These are phyloP conservation scores for Conticribra guillardii DNA, from an alignment of 108 stramenopile species.

Conservation along the genomic window DNA sequence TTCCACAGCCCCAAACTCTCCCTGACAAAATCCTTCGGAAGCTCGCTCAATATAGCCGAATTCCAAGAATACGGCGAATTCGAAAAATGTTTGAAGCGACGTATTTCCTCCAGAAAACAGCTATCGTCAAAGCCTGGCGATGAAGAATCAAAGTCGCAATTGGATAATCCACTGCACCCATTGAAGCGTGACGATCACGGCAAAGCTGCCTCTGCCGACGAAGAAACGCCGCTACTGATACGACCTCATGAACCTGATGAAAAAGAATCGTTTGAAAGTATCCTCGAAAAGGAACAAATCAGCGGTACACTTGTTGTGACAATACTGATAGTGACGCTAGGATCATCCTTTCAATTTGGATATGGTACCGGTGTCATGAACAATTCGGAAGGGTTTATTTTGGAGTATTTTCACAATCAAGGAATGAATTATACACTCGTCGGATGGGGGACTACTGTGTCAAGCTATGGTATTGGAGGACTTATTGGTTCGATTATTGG, in stretches of 20 bases:
- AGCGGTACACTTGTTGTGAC: constrained; percentile 21
- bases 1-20: constrained; percentile 25
- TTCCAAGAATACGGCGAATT: neutral
- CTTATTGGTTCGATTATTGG: constrained; percentile 39
- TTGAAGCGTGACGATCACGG: neutral
- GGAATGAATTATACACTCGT: constrained; percentile 38
- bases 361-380: constrained; percentile 52
- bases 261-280: neutral
- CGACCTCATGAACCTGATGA: neutral
- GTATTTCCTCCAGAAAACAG: neutral
- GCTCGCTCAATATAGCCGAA: constrained; percentile 20
- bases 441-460: constrained; percentile 41
- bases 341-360: constrained; percentile 48
- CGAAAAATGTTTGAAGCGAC: neutral
- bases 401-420: constrained; percentile 29
- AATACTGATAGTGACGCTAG: constrained; percentile 36
- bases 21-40: constrained; percentile 26
- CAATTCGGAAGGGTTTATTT: constrained; percentile 39
- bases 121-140: neutral
- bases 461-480: constrained; percentile 47
- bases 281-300: constrained; percentile 7
- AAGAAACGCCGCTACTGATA: neutral
- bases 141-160: neutral
- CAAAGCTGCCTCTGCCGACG: neutral
- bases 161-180: neutral